phyloP scores from a whole-genome alignment of 1,139 yeast genomes.

The Geotrichum klebahnii region DNA sequence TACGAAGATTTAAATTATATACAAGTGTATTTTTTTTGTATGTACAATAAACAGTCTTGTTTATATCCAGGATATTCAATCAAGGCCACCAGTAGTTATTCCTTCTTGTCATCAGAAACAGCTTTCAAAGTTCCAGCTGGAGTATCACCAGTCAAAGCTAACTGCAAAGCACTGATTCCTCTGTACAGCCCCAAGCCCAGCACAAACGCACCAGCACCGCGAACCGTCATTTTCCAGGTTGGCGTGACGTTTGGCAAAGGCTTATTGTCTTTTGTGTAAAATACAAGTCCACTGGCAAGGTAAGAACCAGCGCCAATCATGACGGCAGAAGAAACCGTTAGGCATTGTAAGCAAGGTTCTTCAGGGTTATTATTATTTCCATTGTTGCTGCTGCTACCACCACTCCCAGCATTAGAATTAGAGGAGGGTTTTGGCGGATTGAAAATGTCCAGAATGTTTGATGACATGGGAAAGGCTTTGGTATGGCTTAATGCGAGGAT shows the following conservation, averaged over 20 bases:
- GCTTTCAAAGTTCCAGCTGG: conserved; percentile 3
- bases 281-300: conserved; percentile 52
- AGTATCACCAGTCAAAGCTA: conserved; percentile 1
- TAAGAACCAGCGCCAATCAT: conserved; percentile 59
- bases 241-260: conserved; percentile 42
- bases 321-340: conserved; percentile 55
- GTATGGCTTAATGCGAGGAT: not conserved
- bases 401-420: not conserved
- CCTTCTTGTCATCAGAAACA: not conserved
- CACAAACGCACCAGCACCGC: conserved; percentile 50
- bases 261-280: conserved; percentile 41
- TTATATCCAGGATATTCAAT: no score
- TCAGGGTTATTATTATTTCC: conserved; percentile 21
- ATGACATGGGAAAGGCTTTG: conserved; percentile 26
- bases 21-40: not conserved
- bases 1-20: not conserved
- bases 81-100: no score
- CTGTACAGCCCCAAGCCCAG: conserved; percentile 55
- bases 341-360: conserved; percentile 56
- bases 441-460: conserved; percentile 59
- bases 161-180: conserved; percentile 50
- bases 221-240: conserved; percentile 56
- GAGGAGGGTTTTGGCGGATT: conserved; percentile 51
- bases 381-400: not conserved
- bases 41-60: not conserved